A percentile compares a stretch with the other conserved stretches of the same genome.
These are phyloP conservation scores for Suillus sp. DNA, from an alignment of 768 basidiomycete genomes.

Conservation along the genomic window DNA sequence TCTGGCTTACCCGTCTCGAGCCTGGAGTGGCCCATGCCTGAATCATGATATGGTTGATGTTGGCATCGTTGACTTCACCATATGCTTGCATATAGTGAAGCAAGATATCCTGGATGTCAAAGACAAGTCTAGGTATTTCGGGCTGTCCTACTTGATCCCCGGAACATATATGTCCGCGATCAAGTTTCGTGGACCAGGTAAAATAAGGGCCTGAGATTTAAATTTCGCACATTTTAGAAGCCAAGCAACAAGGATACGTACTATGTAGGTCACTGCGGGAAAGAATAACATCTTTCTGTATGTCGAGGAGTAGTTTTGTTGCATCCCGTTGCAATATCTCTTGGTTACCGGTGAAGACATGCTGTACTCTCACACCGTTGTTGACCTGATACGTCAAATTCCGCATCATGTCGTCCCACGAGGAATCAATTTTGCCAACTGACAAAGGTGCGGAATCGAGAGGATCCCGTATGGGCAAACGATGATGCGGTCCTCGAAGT, in stretches of 20 bases:
- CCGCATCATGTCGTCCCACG: conserved; percentile 37
- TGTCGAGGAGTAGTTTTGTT: conserved; percentile 36
- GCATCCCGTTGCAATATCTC: conserved; percentile 42
- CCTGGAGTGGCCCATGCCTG: conserved; percentile 48
- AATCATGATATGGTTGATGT: conserved; percentile 38
- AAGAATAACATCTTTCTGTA: conserved; percentile 40
- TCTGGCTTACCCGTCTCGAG: conserved; percentile 33
- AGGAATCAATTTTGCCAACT: conserved; percentile 15
- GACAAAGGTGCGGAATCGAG: conserved; percentile 19
- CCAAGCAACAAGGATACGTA: conserved; percentile 18
- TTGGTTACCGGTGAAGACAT: conserved; percentile 53
- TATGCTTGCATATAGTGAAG: conserved; percentile 35
- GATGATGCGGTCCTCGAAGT: conserved; percentile 26
- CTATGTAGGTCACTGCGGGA: conserved; percentile 22
- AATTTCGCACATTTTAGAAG: not conserved
- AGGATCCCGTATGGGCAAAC: conserved; percentile 22
- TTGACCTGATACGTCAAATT: conserved; percentile 28
- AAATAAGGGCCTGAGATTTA: conserved; percentile 31
- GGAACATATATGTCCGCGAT: conserved; percentile 1
- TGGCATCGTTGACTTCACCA: conserved; percentile 35
- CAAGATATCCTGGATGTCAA: conserved; percentile 33
- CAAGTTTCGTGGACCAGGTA: conserved; percentile 21
- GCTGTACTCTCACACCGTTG: conserved; percentile 34
- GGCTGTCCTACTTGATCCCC: conserved; percentile 12
- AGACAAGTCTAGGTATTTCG: conserved; percentile 29